Percentiles rank a stretch among this genome's conserved stretches.
Evolutionary conservation across 768 basidiomycete species (phyloP).

Genomic region (Boletus rex-veris): DNA sequence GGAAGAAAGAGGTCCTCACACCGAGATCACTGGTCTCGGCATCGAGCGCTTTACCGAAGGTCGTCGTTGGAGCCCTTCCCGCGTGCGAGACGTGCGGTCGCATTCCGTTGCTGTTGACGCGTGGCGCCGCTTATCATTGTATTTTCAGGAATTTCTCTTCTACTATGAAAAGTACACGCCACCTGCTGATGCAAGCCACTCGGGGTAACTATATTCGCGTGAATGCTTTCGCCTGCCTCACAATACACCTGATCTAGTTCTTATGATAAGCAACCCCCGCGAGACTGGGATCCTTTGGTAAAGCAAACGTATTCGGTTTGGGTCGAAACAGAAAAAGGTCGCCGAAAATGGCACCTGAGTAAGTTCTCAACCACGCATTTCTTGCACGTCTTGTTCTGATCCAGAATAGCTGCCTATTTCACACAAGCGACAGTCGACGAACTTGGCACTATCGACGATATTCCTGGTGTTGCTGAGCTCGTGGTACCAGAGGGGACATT

Average conservation of each 20-base stretch:
- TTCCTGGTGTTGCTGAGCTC: conserved; percentile 54
- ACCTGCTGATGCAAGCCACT: conserved; percentile 42
- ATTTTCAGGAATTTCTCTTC: conserved; percentile 71
- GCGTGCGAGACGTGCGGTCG: conserved; percentile 69
- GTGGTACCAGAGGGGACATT: conserved; percentile 66
- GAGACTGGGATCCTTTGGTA: conserved; percentile 66
- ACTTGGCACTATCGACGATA: conserved; percentile 67
- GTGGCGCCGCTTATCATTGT: conserved; percentile 12
- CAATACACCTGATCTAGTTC: conserved; percentile 22
- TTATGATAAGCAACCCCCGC: conserved; percentile 50
- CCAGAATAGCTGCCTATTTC: conserved; percentile 72
- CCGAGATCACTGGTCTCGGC: conserved; percentile 72
- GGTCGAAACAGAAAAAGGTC: conserved; percentile 60
- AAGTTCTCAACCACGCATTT: conserved; percentile 25
- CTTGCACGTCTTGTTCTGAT: conserved; percentile 18
- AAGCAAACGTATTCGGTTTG: conserved; percentile 86
- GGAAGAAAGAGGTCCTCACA: conserved; percentile 74
- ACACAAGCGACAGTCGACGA: conserved; percentile 72
- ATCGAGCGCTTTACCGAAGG: conserved; percentile 88
- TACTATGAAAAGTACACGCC: conserved; percentile 74
- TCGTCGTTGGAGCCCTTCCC: conserved; percentile 76
- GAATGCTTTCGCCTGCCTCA: conserved; percentile 7
- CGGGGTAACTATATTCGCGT: conserved; percentile 34
- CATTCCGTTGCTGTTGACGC: not conserved
- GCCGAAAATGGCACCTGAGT: conserved; percentile 84